Evolutionary conservation across 169 alveolate genomes (phyloP), one percentile per base, ranked within the genome.

Genomic region (Babesia gibsoni): DNA sequence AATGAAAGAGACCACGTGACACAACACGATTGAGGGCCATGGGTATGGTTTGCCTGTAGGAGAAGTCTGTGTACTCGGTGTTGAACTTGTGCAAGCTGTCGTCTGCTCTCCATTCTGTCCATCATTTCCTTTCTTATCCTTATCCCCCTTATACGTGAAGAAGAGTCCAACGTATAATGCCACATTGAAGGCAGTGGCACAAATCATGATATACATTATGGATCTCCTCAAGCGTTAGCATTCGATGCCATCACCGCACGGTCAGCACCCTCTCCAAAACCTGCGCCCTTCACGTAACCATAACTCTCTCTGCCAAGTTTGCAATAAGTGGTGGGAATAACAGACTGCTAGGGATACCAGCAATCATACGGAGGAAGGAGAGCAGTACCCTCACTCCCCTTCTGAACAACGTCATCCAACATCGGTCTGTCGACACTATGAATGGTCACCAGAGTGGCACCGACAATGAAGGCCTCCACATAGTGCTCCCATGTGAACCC

Each of bases 401-500:
- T 94, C 61, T 90, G 78, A n/a, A 93, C 95, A 39, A 94, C 93
- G 37, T 94, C 96, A 2, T 95, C 89, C 41, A 94, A 81, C 5
- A 94, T 87, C 7, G 97, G 95, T 53, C 96, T 65, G 56, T 90
- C 94, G 41, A 93, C 94, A 5, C 95, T 94, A 49, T 91, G 94
- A 16, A 96, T 96, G 18, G 97, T 92, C 77, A 93, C 89, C 18
- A 95, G 90, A 20, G 93, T 77, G 48, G 93, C 67, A 29, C 97
- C 97, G 48, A 92, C 67, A 23, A 89, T 53, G 64, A 92, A 84
- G 39, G 94, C 66, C 59, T 78, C 50, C 23, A 84, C 49, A 50
- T 64, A 37, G 46, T 63, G 83, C 37, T 64, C 77, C 52, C 72
- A 59, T 27, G 78, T 53, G 23, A 80, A 66, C 29, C 69, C 69